phyloP scores from a whole-genome alignment of 495 filamentous ascomycete genomes.

The Aspergillus wentii region DNA sequence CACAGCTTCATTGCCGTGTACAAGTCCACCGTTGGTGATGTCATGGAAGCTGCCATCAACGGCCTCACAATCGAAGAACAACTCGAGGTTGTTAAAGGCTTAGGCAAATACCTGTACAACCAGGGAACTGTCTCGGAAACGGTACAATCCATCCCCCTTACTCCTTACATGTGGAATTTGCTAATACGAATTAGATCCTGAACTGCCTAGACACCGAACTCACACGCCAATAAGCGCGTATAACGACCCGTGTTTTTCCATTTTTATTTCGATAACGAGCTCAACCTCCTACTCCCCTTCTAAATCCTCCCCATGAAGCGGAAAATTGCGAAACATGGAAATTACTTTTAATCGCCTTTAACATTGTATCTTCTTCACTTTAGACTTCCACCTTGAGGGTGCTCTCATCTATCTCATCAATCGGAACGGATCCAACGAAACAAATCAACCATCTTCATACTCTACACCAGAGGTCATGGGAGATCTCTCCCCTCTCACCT shows the following conservation, averaged over 20 bases:
- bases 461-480: no score
- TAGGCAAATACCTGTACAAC: slow-evolving; percentile 82
- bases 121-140: slow-evolving; percentile 66
- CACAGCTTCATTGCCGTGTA: slow-evolving; percentile 92
- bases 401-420: background rate
- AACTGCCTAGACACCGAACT: slow-evolving; percentile 40
- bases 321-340: slow-evolving; percentile 4
- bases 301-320: slow-evolving; percentile 4
- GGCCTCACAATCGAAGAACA: slow-evolving; percentile 81
- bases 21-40: slow-evolving; percentile 72
- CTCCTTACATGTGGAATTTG: background rate
- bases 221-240: slow-evolving; percentile 27
- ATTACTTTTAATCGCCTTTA: slow-evolving; percentile 6
- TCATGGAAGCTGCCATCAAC: slow-evolving; percentile 85
- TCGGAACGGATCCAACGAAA: background rate
- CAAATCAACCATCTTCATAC: background rate
- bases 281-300: background rate
- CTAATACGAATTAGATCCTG: slow-evolving; percentile 29
- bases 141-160: slow-evolving; percentile 37
- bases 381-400: background rate
- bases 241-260: slow-evolving; percentile 20
- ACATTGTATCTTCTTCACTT: slow-evolving; percentile 5
- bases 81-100: slow-evolving; percentile 76
- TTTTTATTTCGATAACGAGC: slow-evolving; percentile 8
- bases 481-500: background rate